Evolutionary conservation across 2,329 filamentous ascomycete genomes (phyloP).

Genomic region (Lachnellula arida): DNA sequence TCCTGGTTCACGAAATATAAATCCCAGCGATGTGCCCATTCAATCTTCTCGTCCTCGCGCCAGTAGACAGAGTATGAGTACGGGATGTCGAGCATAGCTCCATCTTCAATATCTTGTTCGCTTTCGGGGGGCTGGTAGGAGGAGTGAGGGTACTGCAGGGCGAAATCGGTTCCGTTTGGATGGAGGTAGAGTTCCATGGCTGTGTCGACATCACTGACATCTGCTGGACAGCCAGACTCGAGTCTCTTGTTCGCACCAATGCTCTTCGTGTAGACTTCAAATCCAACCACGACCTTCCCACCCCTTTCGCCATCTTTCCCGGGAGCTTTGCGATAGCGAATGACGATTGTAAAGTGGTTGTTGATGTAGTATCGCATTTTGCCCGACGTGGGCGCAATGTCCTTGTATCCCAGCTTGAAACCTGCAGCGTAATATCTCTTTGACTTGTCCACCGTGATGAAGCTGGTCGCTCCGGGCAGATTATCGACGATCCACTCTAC

Average conservation of each 20-base stretch:
- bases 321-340: slow-evolving; percentile 70
- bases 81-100: slow-evolving; percentile 65
- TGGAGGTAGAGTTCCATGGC: slow-evolving; percentile 66
- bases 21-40: slow-evolving; percentile 84
- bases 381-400: slow-evolving; percentile 54
- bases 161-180: slow-evolving; percentile 54
- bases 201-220: slow-evolving; percentile 58
- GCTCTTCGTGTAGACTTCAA: slow-evolving; percentile 87
- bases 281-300: slow-evolving; percentile 78
- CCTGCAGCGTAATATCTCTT: slow-evolving; percentile 86
- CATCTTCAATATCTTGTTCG: slow-evolving; percentile 55
- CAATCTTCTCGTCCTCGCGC: slow-evolving; percentile 72
- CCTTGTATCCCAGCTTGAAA: slow-evolving; percentile 80
- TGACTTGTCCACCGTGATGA: slow-evolving; percentile 78
- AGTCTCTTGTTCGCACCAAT: slow-evolving; percentile 58
- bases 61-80: slow-evolving; percentile 92
- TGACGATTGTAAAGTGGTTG: slow-evolving; percentile 83
- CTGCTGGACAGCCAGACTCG: slow-evolving; percentile 60
- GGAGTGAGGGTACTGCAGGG: slow-evolving; percentile 50
- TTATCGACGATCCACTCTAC: slow-evolving; percentile 94
- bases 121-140: slow-evolving; percentile 53
- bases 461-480: slow-evolving; percentile 81
- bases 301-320: slow-evolving; percentile 64
- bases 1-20: slow-evolving; percentile 86
- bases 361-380: slow-evolving; percentile 70